Evolutionary conservation across 2,329 filamentous ascomycete genomes (phyloP).

Genomic region (Diplocarpon rosae): DNA sequence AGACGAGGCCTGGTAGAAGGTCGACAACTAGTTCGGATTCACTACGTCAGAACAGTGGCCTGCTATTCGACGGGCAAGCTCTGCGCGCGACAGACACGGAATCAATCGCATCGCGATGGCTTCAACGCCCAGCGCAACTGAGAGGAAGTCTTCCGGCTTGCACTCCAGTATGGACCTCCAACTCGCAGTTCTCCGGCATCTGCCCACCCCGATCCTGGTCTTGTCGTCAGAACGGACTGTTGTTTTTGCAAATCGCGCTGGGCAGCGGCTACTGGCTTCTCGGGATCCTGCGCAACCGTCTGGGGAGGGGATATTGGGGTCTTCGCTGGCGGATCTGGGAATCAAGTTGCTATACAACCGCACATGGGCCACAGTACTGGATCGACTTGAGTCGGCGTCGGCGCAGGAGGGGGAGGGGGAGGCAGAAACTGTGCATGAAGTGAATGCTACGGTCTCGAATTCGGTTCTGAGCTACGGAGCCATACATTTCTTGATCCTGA

Average conservation of each 20-base stretch:
- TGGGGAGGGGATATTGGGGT: constrained; percentile 4
- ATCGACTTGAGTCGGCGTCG: constrained; percentile 3
- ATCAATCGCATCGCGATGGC: too few relatives aligned
- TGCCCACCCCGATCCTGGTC: constrained; percentile 17
- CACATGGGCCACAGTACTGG: constrained; percentile 11
- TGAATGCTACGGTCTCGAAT: constrained; percentile 7
- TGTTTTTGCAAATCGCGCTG: constrained; percentile 14
- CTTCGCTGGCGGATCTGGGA: constrained; percentile 7
- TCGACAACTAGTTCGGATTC: too few relatives aligned
- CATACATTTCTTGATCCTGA: constrained; percentile 8
- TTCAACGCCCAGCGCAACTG: background rate
- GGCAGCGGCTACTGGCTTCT: constrained; percentile 6
- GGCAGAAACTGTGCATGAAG: background rate
- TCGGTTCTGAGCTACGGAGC: background rate
- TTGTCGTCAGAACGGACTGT: constrained; percentile 10
- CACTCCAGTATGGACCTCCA: constrained; percentile 13
- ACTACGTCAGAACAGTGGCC: too few relatives aligned
- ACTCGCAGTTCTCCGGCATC: constrained; percentile 13
- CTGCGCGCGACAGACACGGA: too few relatives aligned
- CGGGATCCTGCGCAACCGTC: constrained; percentile 4
- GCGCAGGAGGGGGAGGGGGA: background rate
- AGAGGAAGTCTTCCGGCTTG: background rate
- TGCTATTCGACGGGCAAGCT: too few relatives aligned
- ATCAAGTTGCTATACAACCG: constrained; percentile 9
- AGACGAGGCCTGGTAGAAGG: too few relatives aligned